Base-by-base conservation (phyloP, 129 eudicot species). In the Saposhnikovia divaricata region DNA sequence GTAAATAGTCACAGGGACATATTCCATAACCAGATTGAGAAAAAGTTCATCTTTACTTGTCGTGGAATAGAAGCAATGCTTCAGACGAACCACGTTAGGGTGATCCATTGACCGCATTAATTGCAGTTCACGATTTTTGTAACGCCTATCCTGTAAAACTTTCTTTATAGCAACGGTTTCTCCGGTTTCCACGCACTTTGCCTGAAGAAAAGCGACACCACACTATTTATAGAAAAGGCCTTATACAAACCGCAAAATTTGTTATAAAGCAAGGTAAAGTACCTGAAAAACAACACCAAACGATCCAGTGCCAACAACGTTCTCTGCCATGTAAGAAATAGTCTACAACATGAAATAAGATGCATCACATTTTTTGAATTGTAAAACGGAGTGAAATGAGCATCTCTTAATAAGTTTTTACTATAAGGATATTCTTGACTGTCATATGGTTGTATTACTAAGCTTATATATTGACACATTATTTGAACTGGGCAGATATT, bases 241-340 rank as follows among this genome's bases (percentile, higher is more conserved):
- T 75, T 55, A 42, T 21, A 28, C 14, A 25, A 45, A n/a, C 61
- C 61, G 48, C 78, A 45, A 75, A 68, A 34, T 31, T 68, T 34
- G 73, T 68, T 68, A 68, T 31, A 68, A 68, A 31, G 23, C 42
- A n/a, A 13, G 21, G 38, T 28, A 51, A 72, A 51, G 37, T 82
- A 89, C 97, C 97, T 92, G 95, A 83, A 92, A 92, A 81, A 92
- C 97, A 50, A 90, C 81, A 66, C 97, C 97, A 85, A 92, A 92
- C 46, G 97, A 89, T 73, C 97, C 94, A 19, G 95, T 87, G 18
- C 97, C 97, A 47, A 92, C 95, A 75, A 92, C 92, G 57, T 92
- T 87, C 77, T 92, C 97, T 65, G 97, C 97, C 97, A 92, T 90
- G 84, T 89, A 92, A 83, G 92, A 89, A 37, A 88, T 84, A 3